Percentiles rank a stretch among this genome's conserved stretches.
Evolutionary conservation across 2,329 filamentous ascomycete species (phyloP).

Genomic region (Akanthomyces muscarius): DNA sequence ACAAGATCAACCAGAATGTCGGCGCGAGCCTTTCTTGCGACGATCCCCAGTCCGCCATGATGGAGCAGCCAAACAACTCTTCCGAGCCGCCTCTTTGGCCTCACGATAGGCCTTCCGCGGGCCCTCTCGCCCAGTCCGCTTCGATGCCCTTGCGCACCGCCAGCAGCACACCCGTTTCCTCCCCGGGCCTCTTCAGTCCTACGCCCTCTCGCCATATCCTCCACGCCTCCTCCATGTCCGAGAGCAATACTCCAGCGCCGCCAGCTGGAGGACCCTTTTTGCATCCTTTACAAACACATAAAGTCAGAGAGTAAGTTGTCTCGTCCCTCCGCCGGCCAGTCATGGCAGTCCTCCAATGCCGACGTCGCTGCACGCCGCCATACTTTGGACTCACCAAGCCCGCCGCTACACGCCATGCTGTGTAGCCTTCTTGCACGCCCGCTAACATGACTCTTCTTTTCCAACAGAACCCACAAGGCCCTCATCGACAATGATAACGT

Average conservation of each 20-base stretch:
- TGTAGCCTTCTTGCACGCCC: neutral
- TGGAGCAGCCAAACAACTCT: conserved; percentile 19
- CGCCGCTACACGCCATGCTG: conserved; percentile 6
- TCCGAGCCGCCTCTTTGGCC: conserved; percentile 9
- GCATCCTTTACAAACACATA: conserved; percentile 68
- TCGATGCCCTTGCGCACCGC: conserved; percentile 46
- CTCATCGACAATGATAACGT: conserved; percentile 84
- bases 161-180: conserved; percentile 56
- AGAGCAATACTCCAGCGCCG: conserved; percentile 50
- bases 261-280: conserved; percentile 56
- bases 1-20: conserved; percentile 15
- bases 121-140: conserved; percentile 30
- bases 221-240: conserved; percentile 43
- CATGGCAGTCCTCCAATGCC: conserved; percentile 8
- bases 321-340: neutral
- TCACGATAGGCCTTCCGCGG: conserved; percentile 1
- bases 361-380: conserved; percentile 8
- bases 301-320: conserved; percentile 67
- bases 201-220: conserved; percentile 39
- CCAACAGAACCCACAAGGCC: conserved; percentile 73
- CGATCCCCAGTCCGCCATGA: conserved; percentile 19
- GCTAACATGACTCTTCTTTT: conserved; percentile 12
- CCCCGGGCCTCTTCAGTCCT: conserved; percentile 59
- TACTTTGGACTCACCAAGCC: neutral
- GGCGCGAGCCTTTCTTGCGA: conserved; percentile 13